Conservation (phyloP, 306 rosid genomes). For the Pterocarpus macrocarpus region DNA sequence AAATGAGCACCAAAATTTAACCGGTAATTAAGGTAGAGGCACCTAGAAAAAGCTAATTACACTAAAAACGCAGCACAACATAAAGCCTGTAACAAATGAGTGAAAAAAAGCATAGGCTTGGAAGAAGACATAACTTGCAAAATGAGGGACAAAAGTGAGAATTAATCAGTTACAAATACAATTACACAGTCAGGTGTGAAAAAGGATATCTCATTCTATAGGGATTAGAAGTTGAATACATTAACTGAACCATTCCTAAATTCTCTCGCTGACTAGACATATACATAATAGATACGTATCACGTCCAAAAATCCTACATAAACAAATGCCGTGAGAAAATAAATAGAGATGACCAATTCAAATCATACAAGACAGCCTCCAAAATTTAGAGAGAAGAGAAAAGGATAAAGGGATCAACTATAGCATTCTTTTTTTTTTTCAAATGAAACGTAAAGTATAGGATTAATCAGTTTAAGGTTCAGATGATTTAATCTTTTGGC, state of each 20-base stretch:
- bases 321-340: slow-evolving; percentile 11
- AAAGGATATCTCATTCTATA: neutral
- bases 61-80: neutral
- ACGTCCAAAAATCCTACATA: slow-evolving; percentile 6
- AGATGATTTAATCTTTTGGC: neutral
- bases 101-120: slow-evolving; percentile 10
- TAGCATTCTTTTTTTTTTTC: neutral
- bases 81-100: slow-evolving; percentile 5
- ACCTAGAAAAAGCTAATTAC: neutral
- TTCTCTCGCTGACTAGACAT: slow-evolving; percentile 33
- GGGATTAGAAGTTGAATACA: slow-evolving; percentile 29
- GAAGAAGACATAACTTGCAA: slow-evolving; percentile 19
- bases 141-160: slow-evolving; percentile 34
- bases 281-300: slow-evolving; percentile 21
- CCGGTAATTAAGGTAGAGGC: neutral
- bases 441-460: neutral
- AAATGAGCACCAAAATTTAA: slow-evolving; percentile 6
- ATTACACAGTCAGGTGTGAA: slow-evolving; percentile 1
- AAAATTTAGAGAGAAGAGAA: slow-evolving; percentile 4
- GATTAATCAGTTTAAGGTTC: slow-evolving; percentile 17
- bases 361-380: slow-evolving; percentile 14
- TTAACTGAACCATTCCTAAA: slow-evolving; percentile 6
- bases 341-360: slow-evolving; percentile 38
- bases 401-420: slow-evolving; percentile 17
- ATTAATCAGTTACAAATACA: slow-evolving; percentile 36